These are phyloP conservation scores for Scheffersomyces ergatensis DNA, from an alignment of 805 yeast species.

Conservation along the genomic window DNA sequence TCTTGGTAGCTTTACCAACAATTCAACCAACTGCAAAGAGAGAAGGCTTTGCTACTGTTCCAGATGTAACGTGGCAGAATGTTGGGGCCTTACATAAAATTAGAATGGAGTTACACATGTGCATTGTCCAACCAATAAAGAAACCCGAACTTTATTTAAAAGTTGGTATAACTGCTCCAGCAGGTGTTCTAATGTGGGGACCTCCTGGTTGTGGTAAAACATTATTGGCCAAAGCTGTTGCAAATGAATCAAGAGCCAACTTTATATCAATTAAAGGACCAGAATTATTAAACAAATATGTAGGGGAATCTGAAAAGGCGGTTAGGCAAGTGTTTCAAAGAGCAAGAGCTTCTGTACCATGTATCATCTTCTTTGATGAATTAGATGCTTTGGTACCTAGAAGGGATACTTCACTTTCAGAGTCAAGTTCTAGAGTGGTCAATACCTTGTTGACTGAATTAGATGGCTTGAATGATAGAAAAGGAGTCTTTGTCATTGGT, in stretches of 20 bases:
- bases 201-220: slow-evolving; percentile 99
- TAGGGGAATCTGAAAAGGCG: slow-evolving; percentile 92
- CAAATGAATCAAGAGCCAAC: slow-evolving; percentile 92
- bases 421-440: slow-evolving; percentile 89
- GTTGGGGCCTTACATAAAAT: slow-evolving; percentile 86
- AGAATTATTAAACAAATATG: slow-evolving; percentile 89
- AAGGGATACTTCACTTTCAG: slow-evolving; percentile 84
- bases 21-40: slow-evolving; percentile 97
- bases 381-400: slow-evolving; percentile 94
- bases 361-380: slow-evolving; percentile 93
- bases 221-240: slow-evolving; percentile 89
- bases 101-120: slow-evolving; percentile 91
- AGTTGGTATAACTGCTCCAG: slow-evolving; percentile 95
- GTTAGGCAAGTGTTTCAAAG: slow-evolving; percentile 91
- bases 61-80: slow-evolving; percentile 93
- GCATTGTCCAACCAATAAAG: slow-evolving; percentile 94
- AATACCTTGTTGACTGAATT: slow-evolving; percentile 91
- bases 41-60: slow-evolving; percentile 98
- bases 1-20: slow-evolving; percentile 80
- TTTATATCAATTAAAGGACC: slow-evolving; percentile 97
- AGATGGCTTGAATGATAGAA: slow-evolving; percentile 90
- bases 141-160: slow-evolving; percentile 85
- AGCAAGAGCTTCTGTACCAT: slow-evolving; percentile 93
- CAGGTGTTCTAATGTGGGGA: slow-evolving; percentile 97
- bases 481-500: slow-evolving; percentile 91